These are phyloP conservation scores for Wallacemonas sp. DNA, from an alignment of 208 protist genomes.

Conservation along the genomic window DNA sequence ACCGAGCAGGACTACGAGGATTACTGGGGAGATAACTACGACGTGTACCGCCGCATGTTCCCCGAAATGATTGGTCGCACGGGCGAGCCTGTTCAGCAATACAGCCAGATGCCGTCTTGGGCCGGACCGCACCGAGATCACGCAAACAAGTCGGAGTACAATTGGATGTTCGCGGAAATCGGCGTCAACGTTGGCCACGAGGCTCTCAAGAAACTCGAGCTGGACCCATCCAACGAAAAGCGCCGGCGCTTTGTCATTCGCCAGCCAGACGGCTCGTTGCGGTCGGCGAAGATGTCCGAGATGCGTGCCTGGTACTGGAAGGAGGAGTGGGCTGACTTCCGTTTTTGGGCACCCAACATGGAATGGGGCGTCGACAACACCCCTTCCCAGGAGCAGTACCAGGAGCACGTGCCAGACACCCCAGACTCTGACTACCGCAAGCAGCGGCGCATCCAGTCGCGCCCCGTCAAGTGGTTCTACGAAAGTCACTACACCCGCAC, in stretches of 20 bases:
- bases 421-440: conserved; percentile 89
- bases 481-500: conserved; percentile 93
- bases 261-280: conserved; percentile 91
- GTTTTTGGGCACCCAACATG: conserved; percentile 94
- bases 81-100: conserved; percentile 92
- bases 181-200: conserved; percentile 93
- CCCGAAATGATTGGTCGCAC: conserved; percentile 92
- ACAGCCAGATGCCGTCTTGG: conserved; percentile 92
- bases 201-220: conserved; percentile 90
- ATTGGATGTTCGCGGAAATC: conserved; percentile 95
- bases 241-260: conserved; percentile 90
- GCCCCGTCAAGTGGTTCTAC: conserved; percentile 94
- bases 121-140: conserved; percentile 89
- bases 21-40: conserved; percentile 95
- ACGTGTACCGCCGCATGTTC: conserved; percentile 93
- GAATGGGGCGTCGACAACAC: conserved; percentile 93
- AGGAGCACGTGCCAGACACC: conserved; percentile 91
- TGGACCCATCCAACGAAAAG: conserved; percentile 93
- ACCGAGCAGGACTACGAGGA: conserved; percentile 94
- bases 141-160: conserved; percentile 91
- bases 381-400: conserved; percentile 89
- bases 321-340: conserved; percentile 94
- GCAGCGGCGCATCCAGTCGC: conserved; percentile 87
- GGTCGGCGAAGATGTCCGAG: conserved; percentile 94
- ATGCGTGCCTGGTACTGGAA: conserved; percentile 96